A percentile compares a stretch with the other conserved stretches of the same genome.
These are phyloP conservation scores for Huntiella decipiens DNA, from an alignment of 2,329 filamentous ascomycete genomes.

Conservation along the genomic window DNA sequence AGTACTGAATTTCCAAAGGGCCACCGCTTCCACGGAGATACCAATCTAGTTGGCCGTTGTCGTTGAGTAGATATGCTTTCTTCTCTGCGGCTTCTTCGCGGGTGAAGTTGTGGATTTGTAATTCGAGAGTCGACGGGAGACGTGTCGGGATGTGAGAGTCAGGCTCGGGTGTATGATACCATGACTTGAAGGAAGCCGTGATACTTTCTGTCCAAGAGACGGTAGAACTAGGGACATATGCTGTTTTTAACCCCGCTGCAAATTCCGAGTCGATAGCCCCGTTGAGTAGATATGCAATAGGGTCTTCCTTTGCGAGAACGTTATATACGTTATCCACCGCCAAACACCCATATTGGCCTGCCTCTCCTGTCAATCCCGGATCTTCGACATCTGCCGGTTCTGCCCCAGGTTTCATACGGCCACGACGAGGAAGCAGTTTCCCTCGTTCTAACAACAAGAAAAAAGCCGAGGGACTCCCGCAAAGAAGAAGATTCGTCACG, in stretches of 20 bases:
- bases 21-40: conserved; percentile 70
- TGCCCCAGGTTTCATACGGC: conserved; percentile 55
- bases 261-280: conserved; percentile 72
- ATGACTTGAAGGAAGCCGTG: conserved; percentile 39
- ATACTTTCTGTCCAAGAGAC: conserved; percentile 46
- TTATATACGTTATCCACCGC: conserved; percentile 96
- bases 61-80: conserved; percentile 72
- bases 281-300: conserved; percentile 84
- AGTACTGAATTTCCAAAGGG: conserved; percentile 80
- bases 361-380: conserved; percentile 50
- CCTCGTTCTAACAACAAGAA: conserved; percentile 71
- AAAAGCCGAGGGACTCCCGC: conserved; percentile 79
- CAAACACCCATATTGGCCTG: conserved; percentile 69
- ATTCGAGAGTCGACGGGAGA: conserved; percentile 53
- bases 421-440: conserved; percentile 54
- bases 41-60: conserved; percentile 91
- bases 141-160: conserved; percentile 18
- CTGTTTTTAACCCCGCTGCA: conserved; percentile 54
- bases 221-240: conserved; percentile 57
- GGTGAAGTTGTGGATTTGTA: conserved; percentile 89
- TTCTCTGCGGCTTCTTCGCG: conserved; percentile 83
- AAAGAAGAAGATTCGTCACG: conserved; percentile 73
- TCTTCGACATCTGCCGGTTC: conserved; percentile 41
- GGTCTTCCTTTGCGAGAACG: conserved; percentile 49
- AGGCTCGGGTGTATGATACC: conserved; percentile 21